These are phyloP conservation scores for Barbarea vulgaris DNA, from an alignment of 345 rosid genomes.

Conservation along the genomic window DNA sequence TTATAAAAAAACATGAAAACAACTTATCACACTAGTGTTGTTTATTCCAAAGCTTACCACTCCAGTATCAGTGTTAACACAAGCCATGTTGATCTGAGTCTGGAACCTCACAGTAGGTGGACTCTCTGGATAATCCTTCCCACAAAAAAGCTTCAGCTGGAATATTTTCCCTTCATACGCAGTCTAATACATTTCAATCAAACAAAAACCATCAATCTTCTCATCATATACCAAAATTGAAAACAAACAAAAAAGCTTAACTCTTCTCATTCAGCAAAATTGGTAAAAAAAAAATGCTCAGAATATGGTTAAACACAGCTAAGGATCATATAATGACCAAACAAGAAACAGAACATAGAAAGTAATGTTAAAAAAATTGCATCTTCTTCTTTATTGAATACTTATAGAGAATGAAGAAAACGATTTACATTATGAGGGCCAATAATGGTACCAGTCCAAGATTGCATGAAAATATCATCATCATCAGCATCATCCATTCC, in stretches of 20 bases:
- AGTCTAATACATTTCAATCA: slow-evolving; percentile 56
- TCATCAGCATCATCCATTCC: slow-evolving; percentile 94
- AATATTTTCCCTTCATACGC: slow-evolving; percentile 93
- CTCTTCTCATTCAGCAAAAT: neutral
- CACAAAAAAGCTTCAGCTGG: slow-evolving; percentile 90
- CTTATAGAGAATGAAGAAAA: no score
- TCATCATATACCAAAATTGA: slow-evolving; percentile 20
- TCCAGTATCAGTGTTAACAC: slow-evolving; percentile 89
- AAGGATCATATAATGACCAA: neutral
- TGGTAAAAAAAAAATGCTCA: neutral
- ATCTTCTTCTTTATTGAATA: neutral
- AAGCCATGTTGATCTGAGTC: slow-evolving; percentile 82
- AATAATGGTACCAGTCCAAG: slow-evolving; percentile 91
- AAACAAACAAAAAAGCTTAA: neutral
- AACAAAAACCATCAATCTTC: slow-evolving; percentile 20
- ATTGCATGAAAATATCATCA: slow-evolving; percentile 89
- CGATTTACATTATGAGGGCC: slow-evolving; percentile 94
- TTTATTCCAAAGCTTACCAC: slow-evolving; percentile 51
- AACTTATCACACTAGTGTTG: neutral
- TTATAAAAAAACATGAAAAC: neutral
- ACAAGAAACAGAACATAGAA: no score
- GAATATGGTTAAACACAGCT: neutral
- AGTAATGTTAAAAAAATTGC: neutral
- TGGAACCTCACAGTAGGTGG: slow-evolving; percentile 91
- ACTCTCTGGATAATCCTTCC: slow-evolving; percentile 88